Percentiles rank a stretch among this genome's conserved stretches.
These are phyloP conservation scores for Arthrobotrys sphaeroides DNA, from an alignment of 2,329 filamentous ascomycete species.

Conservation along the genomic window DNA sequence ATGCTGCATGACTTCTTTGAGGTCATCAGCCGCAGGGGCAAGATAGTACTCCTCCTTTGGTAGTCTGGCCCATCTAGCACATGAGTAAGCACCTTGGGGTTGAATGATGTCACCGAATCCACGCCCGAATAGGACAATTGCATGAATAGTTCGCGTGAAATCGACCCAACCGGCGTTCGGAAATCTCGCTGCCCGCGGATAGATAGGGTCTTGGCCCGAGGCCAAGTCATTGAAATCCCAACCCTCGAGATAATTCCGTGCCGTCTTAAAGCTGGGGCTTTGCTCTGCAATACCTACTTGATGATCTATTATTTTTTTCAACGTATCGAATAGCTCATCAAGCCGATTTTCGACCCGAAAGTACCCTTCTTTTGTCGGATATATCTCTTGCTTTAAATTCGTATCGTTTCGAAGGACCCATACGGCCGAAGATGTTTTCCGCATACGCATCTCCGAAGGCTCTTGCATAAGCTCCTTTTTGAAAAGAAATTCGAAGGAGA, in stretches of 20 bases:
- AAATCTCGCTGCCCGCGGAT: conserved; percentile 54
- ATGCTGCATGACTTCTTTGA: conserved; percentile 59
- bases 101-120: conserved; percentile 58
- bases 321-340: conserved; percentile 48
- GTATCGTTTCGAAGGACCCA: background rate
- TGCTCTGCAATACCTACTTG: conserved; percentile 47
- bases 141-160: conserved; percentile 55
- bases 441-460: background rate
- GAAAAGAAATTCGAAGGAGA: background rate
- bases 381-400: conserved; percentile 16
- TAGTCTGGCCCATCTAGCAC: conserved; percentile 57
- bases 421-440: conserved; percentile 4
- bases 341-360: conserved; percentile 48
- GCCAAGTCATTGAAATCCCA: conserved; percentile 59
- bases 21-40: conserved; percentile 57
- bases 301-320: conserved; percentile 58
- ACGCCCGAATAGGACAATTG: conserved; percentile 56
- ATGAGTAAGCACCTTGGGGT: conserved; percentile 55
- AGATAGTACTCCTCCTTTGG: conserved; percentile 59
- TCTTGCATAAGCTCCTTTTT: background rate
- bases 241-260: conserved; percentile 57
- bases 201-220: conserved; percentile 36
- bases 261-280: background rate
- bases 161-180: conserved; percentile 56
- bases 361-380: background rate